phyloP scores from a whole-genome alignment of 192 early-diverging fungal species.

The Polychytrium aggregatum region DNA sequence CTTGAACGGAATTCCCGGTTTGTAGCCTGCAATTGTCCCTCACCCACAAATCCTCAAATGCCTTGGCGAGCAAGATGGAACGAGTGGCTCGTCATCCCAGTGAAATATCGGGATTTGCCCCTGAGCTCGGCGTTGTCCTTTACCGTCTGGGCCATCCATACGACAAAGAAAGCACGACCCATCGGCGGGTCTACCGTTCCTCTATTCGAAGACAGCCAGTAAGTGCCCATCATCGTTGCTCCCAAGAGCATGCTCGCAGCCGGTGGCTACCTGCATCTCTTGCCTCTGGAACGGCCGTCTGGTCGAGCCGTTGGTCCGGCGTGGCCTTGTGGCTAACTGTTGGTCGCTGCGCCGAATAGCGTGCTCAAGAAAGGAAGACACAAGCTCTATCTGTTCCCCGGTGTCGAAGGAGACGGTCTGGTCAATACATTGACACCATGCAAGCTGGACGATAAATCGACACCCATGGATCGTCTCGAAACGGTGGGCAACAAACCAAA shows the following conservation, averaged over 20 bases:
- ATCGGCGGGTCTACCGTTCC: constrained; percentile 67
- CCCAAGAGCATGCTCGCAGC: constrained; percentile 1
- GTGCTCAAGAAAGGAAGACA: constrained; percentile 79
- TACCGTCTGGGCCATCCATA: constrained; percentile 69
- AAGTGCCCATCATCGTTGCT: constrained; percentile 9
- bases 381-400: constrained; percentile 60
- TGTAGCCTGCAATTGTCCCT: constrained; percentile 2
- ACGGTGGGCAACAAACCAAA: no score
- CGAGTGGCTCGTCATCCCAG: constrained; percentile 85
- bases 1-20: background rate
- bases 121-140: constrained; percentile 55
- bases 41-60: constrained; percentile 7
- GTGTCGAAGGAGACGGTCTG: constrained; percentile 52
- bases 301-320: no score
- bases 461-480: constrained; percentile 80
- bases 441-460: constrained; percentile 43
- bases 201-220: constrained; percentile 76
- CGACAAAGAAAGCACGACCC: constrained; percentile 59
- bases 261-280: background rate
- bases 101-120: constrained; percentile 79
- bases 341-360: constrained; percentile 20
- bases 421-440: constrained; percentile 40
- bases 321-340: no score
- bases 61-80: constrained; percentile 55
- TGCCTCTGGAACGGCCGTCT: background rate